phyloP scores from a whole-genome alignment of 2,329 filamentous ascomycete genomes.

The Cercospora sesami region DNA sequence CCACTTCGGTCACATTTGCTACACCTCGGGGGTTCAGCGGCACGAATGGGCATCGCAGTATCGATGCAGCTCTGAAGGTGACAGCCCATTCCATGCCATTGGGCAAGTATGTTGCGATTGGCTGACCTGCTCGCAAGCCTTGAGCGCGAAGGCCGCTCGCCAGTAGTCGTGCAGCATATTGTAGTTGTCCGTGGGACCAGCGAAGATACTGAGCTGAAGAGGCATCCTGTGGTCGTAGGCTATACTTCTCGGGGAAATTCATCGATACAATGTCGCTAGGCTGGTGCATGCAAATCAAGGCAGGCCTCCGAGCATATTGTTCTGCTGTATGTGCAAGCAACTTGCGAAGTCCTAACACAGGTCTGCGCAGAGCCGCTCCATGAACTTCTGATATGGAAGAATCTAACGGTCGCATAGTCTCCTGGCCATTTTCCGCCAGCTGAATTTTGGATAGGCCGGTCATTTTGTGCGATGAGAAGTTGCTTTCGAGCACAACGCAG shows the following conservation, averaged over 20 bases:
- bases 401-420: background rate
- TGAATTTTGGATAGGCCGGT: background rate
- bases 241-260: background rate
- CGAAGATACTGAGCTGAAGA: background rate
- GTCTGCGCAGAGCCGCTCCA: background rate
- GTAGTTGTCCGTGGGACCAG: constrained; percentile 8
- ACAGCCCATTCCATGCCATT: constrained; percentile 15
- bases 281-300: constrained; percentile 8
- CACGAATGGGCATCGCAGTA: constrained; percentile 18
- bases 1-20: constrained; percentile 8
- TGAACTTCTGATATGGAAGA: constrained; percentile 1
- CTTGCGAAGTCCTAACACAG: constrained; percentile 1
- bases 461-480: background rate
- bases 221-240: background rate
- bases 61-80: constrained; percentile 11
- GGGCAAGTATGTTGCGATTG: constrained; percentile 8
- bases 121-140: constrained; percentile 1
- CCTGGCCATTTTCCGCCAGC: background rate
- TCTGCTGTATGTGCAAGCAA: background rate
- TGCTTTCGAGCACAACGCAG: background rate
- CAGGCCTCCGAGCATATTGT: background rate
- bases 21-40: constrained; percentile 18
- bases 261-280: background rate
- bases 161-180: constrained; percentile 6
- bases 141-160: background rate